A percentile compares a stretch with the other conserved stretches of the same genome.
phyloP scores from a whole-genome alignment of 441 rosid genomes.

The Hura crepitans region DNA sequence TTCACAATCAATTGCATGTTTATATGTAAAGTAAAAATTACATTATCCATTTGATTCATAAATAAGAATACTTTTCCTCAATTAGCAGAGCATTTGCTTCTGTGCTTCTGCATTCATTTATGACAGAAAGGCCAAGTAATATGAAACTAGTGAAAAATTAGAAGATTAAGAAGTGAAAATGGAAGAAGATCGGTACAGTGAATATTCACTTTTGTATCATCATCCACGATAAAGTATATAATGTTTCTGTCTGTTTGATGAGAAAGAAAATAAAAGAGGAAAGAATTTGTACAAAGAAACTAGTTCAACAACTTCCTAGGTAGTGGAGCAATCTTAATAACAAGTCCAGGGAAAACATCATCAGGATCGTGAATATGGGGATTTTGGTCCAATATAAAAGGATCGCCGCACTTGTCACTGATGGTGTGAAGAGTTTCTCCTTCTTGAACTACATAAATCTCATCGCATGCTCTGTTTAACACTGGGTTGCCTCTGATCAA shows the following conservation, averaged over 20 bases:
- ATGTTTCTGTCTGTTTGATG: too few species aligned
- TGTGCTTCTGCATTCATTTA: too few species aligned
- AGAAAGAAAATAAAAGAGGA: too few species aligned
- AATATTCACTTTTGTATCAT: conserved; percentile 21
- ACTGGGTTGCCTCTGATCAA: conserved; percentile 32
- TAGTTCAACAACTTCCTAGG: too few species aligned
- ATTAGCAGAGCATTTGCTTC: too few species aligned
- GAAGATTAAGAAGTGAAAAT: neutral
- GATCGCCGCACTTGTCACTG: conserved; percentile 83
- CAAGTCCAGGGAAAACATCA: conserved; percentile 88
- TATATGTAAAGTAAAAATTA: too few species aligned
- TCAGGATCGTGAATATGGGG: conserved; percentile 96
- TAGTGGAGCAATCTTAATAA: conserved; percentile 59
- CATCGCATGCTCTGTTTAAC: conserved; percentile 57
- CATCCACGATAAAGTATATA: too few species aligned
- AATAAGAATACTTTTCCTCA: too few species aligned
- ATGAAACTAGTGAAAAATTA: neutral
- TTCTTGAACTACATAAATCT: conserved; percentile 76
- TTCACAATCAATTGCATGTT: too few species aligned
- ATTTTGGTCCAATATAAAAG: conserved; percentile 83
- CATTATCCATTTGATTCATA: too few species aligned
- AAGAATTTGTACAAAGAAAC: too few species aligned
- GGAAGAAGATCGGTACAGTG: conserved; percentile 50
- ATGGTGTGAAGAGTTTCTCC: conserved; percentile 87
- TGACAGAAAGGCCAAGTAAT: too few species aligned